Percentiles rank a stretch among this genome's conserved stretches.
phyloP scores from a whole-genome alignment of 805 yeast genomes.

The Debaryomyces prosopidis region DNA sequence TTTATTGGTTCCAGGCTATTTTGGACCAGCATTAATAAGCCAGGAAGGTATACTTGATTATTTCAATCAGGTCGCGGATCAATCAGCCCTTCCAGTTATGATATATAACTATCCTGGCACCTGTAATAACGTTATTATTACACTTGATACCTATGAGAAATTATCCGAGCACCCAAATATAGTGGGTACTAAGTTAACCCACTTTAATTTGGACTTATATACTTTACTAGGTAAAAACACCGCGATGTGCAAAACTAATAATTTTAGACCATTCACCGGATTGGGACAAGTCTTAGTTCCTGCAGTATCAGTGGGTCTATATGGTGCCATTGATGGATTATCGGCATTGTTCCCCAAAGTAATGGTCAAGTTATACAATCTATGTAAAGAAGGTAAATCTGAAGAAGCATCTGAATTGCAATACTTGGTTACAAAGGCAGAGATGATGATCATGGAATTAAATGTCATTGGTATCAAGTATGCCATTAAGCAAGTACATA shows the following conservation, averaged over 20 bases:
- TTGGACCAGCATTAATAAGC: constrained; percentile 29
- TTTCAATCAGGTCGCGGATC: constrained; percentile 28
- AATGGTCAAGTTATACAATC: constrained; percentile 16
- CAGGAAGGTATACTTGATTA: constrained; percentile 34
- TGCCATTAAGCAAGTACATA: constrained; percentile 19
- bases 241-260: constrained; percentile 9
- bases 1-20: constrained; percentile 35
- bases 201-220: constrained; percentile 21
- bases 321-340: constrained; percentile 26
- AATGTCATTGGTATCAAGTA: constrained; percentile 32
- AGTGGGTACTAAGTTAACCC: constrained; percentile 33
- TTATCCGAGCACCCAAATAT: constrained; percentile 34
- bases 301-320: constrained; percentile 21
- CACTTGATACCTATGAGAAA: constrained; percentile 19
- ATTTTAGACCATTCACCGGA: constrained; percentile 25
- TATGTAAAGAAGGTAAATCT: constrained; percentile 13
- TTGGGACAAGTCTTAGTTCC: constrained; percentile 26
- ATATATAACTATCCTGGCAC: constrained; percentile 40
- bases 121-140: constrained; percentile 29
- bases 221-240: constrained; percentile 17
- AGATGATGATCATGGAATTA: constrained; percentile 26
- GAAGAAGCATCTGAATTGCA: constrained; percentile 22
- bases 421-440: constrained; percentile 19
- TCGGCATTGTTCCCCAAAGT: constrained; percentile 23
- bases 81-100: constrained; percentile 32